Percentiles rank a stretch among this genome's conserved stretches.
Conservation (phyloP, 1,284 basidiomycete genomes). For the Stereum hirsutum region DNA sequence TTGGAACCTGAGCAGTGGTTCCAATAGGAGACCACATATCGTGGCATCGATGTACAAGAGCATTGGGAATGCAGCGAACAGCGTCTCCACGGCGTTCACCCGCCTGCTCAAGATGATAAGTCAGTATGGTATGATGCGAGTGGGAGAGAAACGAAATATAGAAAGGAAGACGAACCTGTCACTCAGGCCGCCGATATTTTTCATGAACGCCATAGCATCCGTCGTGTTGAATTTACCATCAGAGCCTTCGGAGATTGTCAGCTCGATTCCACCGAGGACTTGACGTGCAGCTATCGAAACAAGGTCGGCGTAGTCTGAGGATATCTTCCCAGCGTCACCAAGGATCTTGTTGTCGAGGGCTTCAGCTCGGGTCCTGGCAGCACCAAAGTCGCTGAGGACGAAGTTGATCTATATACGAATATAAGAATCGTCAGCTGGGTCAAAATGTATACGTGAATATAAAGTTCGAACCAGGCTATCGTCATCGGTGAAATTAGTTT, state of each 20-base stretch:
- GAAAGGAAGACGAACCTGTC: background rate
- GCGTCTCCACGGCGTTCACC: conserved; percentile 37
- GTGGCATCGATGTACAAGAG: conserved; percentile 36
- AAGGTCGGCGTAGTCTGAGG: conserved; percentile 30
- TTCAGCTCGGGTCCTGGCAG: conserved; percentile 13
- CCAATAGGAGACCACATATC: conserved; percentile 28
- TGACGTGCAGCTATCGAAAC: conserved; percentile 32
- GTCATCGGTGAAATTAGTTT: conserved; percentile 9
- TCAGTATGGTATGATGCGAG: background rate
- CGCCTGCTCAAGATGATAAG: conserved; percentile 13
- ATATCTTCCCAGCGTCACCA: conserved; percentile 14
- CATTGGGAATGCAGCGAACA: conserved; percentile 38
- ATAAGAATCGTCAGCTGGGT: background rate
- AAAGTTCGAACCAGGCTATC: conserved; percentile 12
- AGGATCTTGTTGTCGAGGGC: conserved; percentile 17
- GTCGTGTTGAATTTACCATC: conserved; percentile 25
- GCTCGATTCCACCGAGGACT: conserved; percentile 28
- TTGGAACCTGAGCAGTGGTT: conserved; percentile 37
- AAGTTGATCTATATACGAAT: conserved; percentile 15
- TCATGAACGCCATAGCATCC: conserved; percentile 41
- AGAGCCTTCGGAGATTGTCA: conserved; percentile 21
- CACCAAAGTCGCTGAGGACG: conserved; percentile 16
- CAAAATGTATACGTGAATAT: background rate
- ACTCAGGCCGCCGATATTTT: conserved; percentile 23
- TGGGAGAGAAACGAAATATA: background rate